phyloP scores from a whole-genome alignment of 805 yeast genomes.

The Yarrowia sp. region DNA sequence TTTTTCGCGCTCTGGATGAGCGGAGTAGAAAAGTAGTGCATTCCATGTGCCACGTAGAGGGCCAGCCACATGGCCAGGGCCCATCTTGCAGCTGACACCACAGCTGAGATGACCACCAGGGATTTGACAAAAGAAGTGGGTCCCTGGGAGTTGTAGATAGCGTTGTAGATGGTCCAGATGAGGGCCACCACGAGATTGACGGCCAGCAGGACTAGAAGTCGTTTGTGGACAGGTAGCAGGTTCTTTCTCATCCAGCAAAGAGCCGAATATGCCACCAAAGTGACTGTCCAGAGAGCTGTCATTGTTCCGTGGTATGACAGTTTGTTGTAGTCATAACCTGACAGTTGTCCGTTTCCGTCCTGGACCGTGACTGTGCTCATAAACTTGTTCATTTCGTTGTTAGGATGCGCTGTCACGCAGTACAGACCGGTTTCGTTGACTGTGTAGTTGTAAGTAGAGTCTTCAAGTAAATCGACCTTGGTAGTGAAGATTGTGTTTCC shows the following conservation, averaged over 20 bases:
- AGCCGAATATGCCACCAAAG: background rate
- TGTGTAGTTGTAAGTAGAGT: background rate
- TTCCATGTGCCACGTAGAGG: background rate
- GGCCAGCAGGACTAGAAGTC: background rate
- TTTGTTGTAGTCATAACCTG: constrained; percentile 9
- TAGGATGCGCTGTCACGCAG: constrained; percentile 16
- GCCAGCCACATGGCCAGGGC: background rate
- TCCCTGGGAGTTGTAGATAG: background rate
- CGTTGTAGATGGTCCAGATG: background rate
- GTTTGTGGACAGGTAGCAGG: background rate
- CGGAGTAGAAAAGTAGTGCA: constrained; percentile 16
- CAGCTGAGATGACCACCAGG: background rate
- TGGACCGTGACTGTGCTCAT: background rate
- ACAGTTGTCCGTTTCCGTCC: background rate
- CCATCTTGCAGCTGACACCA: background rate
- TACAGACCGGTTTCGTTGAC: constrained; percentile 9
- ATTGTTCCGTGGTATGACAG: background rate
- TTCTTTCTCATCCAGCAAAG: background rate
- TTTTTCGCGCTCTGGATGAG: background rate
- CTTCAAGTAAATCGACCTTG: background rate
- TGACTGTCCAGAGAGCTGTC: background rate
- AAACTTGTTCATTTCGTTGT: constrained; percentile 6
- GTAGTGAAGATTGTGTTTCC: constrained; percentile 5
- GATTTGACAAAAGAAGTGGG: background rate
- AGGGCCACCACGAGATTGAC: background rate